These are phyloP conservation scores for Paramecium octaurelia DNA, from an alignment of 73 alveolate genomes.

Conservation along the genomic window DNA sequence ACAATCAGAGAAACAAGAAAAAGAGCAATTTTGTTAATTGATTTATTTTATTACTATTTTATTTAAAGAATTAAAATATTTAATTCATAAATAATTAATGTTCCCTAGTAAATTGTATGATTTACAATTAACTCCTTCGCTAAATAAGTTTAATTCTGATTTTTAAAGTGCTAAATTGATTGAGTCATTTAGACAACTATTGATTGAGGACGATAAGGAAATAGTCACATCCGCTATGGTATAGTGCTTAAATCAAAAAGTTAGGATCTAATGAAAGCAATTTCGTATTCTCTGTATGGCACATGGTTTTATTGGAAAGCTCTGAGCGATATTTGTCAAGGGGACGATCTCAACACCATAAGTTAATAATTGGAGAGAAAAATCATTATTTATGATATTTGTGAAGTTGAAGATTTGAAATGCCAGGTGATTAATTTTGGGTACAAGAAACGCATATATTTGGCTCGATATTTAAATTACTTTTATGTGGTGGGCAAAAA, in stretches of 20 bases:
- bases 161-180: slow-evolving; percentile 12
- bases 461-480: slow-evolving; percentile 44
- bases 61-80: background rate
- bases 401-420: background rate
- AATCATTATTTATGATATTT: slow-evolving; percentile 21
- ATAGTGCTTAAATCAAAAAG: background rate
- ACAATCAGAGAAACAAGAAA: background rate
- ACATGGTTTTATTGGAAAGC: background rate
- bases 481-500: slow-evolving; percentile 31
- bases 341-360: background rate
- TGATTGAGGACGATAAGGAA: slow-evolving; percentile 34
- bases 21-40: background rate
- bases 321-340: background rate
- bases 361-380: background rate
- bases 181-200: background rate
- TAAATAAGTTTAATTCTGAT: slow-evolving; percentile 9
- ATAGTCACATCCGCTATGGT: background rate
- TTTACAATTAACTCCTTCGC: slow-evolving; percentile 46
- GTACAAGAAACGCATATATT: slow-evolving; percentile 1
- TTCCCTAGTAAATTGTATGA: slow-evolving; percentile 47
- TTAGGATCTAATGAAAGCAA: slow-evolving; percentile 51
- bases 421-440: slow-evolving; percentile 35
- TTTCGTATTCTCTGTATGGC: background rate
- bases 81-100: slow-evolving; percentile 5
- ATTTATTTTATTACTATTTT: background rate